Conservation (phyloP, 78 protist species). For the Guillardia theta region DNA sequence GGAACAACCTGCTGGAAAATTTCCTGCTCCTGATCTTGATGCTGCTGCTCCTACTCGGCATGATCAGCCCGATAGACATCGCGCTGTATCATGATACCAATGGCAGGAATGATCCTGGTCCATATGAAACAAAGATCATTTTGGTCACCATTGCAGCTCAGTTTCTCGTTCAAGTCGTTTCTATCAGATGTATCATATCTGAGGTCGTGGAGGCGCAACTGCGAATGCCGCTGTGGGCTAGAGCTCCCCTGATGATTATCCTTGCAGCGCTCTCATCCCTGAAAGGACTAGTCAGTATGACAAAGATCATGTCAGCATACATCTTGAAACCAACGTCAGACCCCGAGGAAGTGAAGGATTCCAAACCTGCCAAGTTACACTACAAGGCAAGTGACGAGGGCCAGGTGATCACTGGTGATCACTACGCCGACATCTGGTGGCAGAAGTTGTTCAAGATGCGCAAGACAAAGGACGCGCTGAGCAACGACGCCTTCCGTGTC, state of each 20-base stretch:
- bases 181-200: neutral
- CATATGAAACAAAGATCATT: neutral
- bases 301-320: neutral
- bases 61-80: neutral
- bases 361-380: neutral
- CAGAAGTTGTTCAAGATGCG: neutral
- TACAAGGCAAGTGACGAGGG: neutral
- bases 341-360: neutral
- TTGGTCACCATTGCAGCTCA: neutral
- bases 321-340: neutral
- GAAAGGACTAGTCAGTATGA: neutral
- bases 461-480: neutral
- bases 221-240: neutral
- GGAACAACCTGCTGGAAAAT: neutral
- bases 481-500: neutral
- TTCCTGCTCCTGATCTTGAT: neutral
- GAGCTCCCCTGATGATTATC: neutral
- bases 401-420: neutral
- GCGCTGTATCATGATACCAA: neutral
- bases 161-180: neutral
- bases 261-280: neutral
- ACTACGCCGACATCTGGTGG: neutral
- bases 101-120: neutral
- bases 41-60: neutral
- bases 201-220: neutral